Percentiles rank a stretch among this genome's conserved stretches.
Conservation (phyloP, 306 rosid genomes). For the Lagenaria siceraria region DNA sequence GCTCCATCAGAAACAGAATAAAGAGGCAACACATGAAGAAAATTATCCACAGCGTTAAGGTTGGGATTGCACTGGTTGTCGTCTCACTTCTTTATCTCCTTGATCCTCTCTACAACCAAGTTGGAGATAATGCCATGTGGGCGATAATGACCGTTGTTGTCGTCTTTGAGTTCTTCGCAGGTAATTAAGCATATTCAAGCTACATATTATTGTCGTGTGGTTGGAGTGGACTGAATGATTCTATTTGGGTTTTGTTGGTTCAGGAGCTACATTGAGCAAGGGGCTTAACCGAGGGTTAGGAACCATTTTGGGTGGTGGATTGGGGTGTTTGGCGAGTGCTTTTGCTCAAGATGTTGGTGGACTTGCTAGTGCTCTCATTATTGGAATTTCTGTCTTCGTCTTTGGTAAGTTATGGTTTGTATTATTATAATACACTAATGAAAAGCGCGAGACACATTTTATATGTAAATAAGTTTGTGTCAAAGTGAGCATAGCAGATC, state of each 20-base stretch:
- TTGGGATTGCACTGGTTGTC: constrained; percentile 58
- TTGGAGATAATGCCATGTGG: constrained; percentile 95
- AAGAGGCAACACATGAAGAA: constrained; percentile 23
- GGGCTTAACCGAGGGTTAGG: constrained; percentile 82
- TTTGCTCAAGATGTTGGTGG: constrained; percentile 52
- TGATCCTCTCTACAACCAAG: constrained; percentile 53
- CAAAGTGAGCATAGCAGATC: too few species aligned
- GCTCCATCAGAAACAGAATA: neutral
- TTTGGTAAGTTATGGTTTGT: too few species aligned
- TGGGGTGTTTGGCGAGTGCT: constrained; percentile 56
- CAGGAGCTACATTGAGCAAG: constrained; percentile 86
- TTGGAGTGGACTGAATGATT: too few species aligned
- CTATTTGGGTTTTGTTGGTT: neutral
- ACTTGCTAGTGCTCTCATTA: constrained; percentile 32
- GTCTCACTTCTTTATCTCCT: constrained; percentile 68
- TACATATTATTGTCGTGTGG: too few species aligned
- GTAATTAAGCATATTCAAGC: constrained; percentile 8
- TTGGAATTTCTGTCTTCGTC: constrained; percentile 38
- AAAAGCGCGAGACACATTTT: too few species aligned
- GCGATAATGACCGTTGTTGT: constrained; percentile 90
- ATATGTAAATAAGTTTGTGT: too few species aligned
- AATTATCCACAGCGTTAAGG: constrained; percentile 58
- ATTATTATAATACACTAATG: too few species aligned
- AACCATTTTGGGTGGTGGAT: constrained; percentile 61
- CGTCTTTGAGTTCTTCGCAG: constrained; percentile 77